A percentile compares a stretch with the other conserved stretches of the same genome.
These are phyloP conservation scores for Silene noctiflora DNA, from an alignment of 179 eudicot species.

Conservation along the genomic window DNA sequence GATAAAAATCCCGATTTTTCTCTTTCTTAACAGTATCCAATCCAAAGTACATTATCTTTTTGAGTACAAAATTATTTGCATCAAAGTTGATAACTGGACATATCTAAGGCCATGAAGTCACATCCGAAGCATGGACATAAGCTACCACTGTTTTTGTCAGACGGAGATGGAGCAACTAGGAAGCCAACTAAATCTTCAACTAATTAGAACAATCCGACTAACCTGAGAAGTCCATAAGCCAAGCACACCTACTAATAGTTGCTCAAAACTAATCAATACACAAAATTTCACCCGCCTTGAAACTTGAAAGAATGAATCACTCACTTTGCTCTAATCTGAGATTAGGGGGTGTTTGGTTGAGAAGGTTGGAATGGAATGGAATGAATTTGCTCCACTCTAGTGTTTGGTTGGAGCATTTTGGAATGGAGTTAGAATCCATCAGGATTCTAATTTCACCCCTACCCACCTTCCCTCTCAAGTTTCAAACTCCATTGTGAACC, in stretches of 20 bases:
- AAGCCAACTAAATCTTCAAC: background rate
- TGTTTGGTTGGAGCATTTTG: too few species aligned
- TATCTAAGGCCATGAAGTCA: background rate
- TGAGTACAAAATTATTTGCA: background rate
- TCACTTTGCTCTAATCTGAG: background rate
- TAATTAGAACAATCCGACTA: background rate
- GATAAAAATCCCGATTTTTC: background rate
- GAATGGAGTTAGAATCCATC: too few species aligned
- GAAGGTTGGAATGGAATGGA: too few species aligned
- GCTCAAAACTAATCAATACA: background rate
- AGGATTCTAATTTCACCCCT: too few species aligned
- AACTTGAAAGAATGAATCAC: conserved; percentile 1
- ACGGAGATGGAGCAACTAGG: background rate
- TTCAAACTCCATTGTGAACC: too few species aligned
- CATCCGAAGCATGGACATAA: background rate
- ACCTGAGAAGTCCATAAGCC: background rate
- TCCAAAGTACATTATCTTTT: background rate
- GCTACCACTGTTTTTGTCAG: background rate
- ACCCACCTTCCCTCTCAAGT: too few species aligned
- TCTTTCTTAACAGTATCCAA: background rate
- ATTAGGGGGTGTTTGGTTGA: too few species aligned
- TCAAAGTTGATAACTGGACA: background rate
- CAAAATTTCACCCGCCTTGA: background rate
- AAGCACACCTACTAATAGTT: background rate
- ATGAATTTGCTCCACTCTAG: too few species aligned